Evolutionary conservation across 768 basidiomycete genomes (phyloP), one percentile per base, ranked within the genome.

Genomic region (Tephrocybe sp.): DNA sequence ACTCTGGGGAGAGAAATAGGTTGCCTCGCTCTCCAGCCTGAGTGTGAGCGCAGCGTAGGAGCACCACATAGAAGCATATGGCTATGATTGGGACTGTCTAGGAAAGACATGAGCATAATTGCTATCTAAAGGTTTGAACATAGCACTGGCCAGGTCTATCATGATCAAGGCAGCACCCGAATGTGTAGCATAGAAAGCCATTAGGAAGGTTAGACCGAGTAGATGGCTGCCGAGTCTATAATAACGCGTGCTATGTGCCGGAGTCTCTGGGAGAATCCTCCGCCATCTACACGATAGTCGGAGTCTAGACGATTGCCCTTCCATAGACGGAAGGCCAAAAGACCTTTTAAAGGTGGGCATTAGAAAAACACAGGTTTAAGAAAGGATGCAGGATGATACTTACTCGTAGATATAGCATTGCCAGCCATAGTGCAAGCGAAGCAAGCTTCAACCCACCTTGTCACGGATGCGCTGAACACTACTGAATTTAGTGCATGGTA

Each of bases 321-420:
- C 45, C 45, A 46, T 6, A 46, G 45, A 5, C 45, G 45, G 22
- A 20, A 46, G 3, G 45, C 45, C 34, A 46, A 13, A 3, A 46
- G 16, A 22, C 34, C 45, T 45, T 33, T 22, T 22, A 26, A 38
- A 30, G 12, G 6, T 5, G 35, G 14, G 23, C 8, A 2, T 16
- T 34, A 1, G 16, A 14, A n/a, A n/a, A n/a, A n/a, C n/a, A n/a
- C n/a, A n/a, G n/a, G n/a, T 2, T 16, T 13, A 13, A 6, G 12
- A 13, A 26, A 7, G 2, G 35, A 35, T 22, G 23, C n/a, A 5
- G 13, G 2, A 35, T 12, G 20, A 13, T 22, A 13, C 3, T 16
- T 6, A 46, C 45, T 19, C 1, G 45, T 46, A 22, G 33, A 36
- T 22, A 46, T 34, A 14, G 22, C 22, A 11, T 46, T 46, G 3